A percentile compares a stretch with the other conserved stretches of the same genome.
These are phyloP conservation scores for Zalaria sp. DNA, from an alignment of 2,329 filamentous ascomycete species.

Conservation along the genomic window DNA sequence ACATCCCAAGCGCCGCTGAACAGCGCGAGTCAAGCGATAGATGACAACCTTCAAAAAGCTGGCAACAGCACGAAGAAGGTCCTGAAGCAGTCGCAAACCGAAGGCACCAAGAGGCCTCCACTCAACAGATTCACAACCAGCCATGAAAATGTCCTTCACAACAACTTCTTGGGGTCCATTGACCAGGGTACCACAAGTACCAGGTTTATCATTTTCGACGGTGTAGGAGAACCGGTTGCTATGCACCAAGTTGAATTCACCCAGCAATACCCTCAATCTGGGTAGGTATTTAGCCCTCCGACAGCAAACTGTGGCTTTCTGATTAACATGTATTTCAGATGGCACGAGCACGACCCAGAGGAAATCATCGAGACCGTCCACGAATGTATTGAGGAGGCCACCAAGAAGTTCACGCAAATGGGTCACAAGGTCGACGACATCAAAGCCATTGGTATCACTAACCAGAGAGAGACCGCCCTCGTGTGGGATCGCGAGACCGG, in stretches of 20 bases:
- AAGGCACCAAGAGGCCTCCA: conserved; percentile 4
- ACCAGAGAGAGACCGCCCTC: conserved; percentile 73
- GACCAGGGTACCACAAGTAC: conserved; percentile 79
- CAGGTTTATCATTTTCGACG: conserved; percentile 76
- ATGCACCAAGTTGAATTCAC: conserved; percentile 73
- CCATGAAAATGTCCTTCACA: conserved; percentile 21
- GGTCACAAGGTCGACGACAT: conserved; percentile 56
- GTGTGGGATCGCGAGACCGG: conserved; percentile 76
- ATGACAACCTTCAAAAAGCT: conserved; percentile 2
- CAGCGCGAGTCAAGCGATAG: neutral
- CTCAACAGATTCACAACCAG: conserved; percentile 16
- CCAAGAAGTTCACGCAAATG: conserved; percentile 50
- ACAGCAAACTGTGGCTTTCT: too few relatives aligned
- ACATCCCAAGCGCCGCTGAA: neutral
- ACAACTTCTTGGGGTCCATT: conserved; percentile 67
- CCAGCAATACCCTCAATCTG: conserved; percentile 66
- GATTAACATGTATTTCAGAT: conserved; percentile 33
- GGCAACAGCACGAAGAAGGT: conserved; percentile 1
- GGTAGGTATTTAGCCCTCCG: conserved; percentile 39
- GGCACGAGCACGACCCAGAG: conserved; percentile 74
- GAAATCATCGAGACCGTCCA: conserved; percentile 61
- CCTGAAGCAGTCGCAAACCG: conserved; percentile 1
- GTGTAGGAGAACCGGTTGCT: conserved; percentile 57
- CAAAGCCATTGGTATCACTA: conserved; percentile 67
- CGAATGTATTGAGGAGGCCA: conserved; percentile 61